These are phyloP conservation scores for Hanseniaspora meyeri DNA, from an alignment of 805 yeast species.

Conservation along the genomic window DNA sequence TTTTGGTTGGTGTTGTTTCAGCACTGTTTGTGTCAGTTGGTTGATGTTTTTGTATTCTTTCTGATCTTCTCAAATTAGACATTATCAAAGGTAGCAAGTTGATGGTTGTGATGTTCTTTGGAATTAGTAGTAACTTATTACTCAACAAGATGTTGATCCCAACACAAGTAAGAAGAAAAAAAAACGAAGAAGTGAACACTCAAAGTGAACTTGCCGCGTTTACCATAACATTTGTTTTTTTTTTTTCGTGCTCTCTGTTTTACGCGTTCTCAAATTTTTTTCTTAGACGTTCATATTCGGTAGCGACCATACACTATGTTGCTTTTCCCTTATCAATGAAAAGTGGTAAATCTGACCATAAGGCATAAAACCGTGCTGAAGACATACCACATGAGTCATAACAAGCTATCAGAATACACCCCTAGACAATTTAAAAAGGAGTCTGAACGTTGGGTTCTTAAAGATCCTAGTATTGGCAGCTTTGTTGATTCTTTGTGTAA, in stretches of 20 bases:
- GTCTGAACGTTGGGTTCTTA: neutral
- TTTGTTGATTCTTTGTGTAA: neutral
- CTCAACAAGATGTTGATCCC: neutral
- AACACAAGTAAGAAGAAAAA: neutral
- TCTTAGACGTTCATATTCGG: neutral
- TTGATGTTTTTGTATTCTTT: conserved; percentile 7
- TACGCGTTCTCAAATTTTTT: neutral
- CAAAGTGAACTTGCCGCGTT: neutral
- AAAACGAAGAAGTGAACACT: neutral
- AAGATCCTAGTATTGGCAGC: neutral
- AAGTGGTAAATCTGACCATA: neutral
- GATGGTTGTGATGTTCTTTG: neutral
- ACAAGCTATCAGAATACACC: neutral
- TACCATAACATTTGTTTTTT: neutral
- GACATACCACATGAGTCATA: neutral
- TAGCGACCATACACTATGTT: neutral
- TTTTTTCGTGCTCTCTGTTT: too few relatives aligned
- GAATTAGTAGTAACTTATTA: too few relatives aligned
- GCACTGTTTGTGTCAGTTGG: neutral
- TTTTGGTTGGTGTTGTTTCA: conserved; percentile 17
- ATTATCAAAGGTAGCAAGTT: neutral
- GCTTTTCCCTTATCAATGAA: neutral
- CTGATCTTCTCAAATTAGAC: conserved; percentile 3
- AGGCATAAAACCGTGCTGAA: neutral
- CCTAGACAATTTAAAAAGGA: too few relatives aligned